These are phyloP conservation scores for Stylonectria norvegica DNA, from an alignment of 2,329 filamentous ascomycete species.

Conservation along the genomic window DNA sequence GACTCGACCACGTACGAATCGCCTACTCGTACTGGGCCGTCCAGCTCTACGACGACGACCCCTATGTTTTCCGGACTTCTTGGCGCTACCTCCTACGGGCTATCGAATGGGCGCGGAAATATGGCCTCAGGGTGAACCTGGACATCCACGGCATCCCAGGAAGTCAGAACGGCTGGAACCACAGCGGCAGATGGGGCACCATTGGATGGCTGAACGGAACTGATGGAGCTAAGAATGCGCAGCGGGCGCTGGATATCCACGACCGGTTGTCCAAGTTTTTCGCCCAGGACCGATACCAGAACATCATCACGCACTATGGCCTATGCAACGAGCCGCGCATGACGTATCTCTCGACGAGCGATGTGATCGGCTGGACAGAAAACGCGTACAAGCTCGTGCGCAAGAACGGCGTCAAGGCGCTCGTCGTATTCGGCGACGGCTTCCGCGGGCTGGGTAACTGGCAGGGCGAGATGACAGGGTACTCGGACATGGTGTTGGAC, in stretches of 20 bases:
- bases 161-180: slow-evolving; percentile 97
- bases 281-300: slow-evolving; percentile 85
- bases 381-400: slow-evolving; percentile 70
- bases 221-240: slow-evolving; percentile 70
- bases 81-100: slow-evolving; percentile 92
- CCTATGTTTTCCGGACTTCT: slow-evolving; percentile 79
- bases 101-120: slow-evolving; percentile 91
- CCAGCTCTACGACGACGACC: slow-evolving; percentile 76
- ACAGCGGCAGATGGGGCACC: slow-evolving; percentile 76
- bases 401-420: slow-evolving; percentile 68
- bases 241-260: slow-evolving; percentile 84
- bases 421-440: slow-evolving; percentile 86
- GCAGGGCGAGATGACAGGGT: slow-evolving; percentile 74
- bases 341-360: slow-evolving; percentile 62
- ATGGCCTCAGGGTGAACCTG: slow-evolving; percentile 87
- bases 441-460: slow-evolving; percentile 90
- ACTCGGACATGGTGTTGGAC: slow-evolving; percentile 79
- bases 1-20: slow-evolving; percentile 95
- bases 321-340: slow-evolving; percentile 93
- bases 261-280: slow-evolving; percentile 88
- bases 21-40: slow-evolving; percentile 96
- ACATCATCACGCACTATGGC: slow-evolving; percentile 89
- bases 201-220: slow-evolving; percentile 93
- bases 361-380: slow-evolving; percentile 77
- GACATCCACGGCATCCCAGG: slow-evolving; percentile 91